Conservation (phyloP, 768 basidiomycete species). For the Rhodosporidiobolus sp. region DNA sequence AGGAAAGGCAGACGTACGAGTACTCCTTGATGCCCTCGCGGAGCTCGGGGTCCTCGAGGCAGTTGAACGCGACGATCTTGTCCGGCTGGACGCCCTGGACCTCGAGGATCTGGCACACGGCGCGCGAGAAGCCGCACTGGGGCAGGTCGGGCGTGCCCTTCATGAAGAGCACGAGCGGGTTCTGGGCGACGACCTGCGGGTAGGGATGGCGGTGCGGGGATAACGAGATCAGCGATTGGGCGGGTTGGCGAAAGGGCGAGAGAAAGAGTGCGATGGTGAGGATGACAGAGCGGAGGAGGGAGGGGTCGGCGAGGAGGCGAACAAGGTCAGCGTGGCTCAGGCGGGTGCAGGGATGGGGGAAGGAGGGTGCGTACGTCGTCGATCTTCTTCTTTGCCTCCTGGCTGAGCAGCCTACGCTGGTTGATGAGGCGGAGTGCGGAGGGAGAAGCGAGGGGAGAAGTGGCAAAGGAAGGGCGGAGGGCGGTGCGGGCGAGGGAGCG, state of each 20-base stretch:
- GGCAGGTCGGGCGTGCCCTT: slow-evolving; percentile 85
- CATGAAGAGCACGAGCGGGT: slow-evolving; percentile 94
- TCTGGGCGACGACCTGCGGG: slow-evolving; percentile 61
- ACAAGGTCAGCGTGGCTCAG: background rate
- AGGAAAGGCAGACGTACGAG: slow-evolving; percentile 77
- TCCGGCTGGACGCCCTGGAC: slow-evolving; percentile 65
- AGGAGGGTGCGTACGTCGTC: slow-evolving; percentile 18
- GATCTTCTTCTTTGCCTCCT: slow-evolving; percentile 27
- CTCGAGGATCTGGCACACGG: slow-evolving; percentile 84
- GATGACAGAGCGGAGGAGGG: no score
- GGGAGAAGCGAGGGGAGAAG: slow-evolving; percentile 9
- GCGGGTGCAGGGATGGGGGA: no score
- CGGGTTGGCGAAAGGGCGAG: background rate
- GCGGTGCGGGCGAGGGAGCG: background rate
- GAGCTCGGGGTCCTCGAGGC: slow-evolving; percentile 78
- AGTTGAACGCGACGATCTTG: slow-evolving; percentile 86
- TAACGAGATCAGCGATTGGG: background rate
- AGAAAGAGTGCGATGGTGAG: background rate
- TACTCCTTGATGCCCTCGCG: slow-evolving; percentile 89
- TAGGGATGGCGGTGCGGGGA: no score
- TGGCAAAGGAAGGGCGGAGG: background rate
- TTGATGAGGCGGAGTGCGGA: slow-evolving; percentile 9
- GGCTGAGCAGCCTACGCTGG: slow-evolving; percentile 20
- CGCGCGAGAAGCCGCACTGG: slow-evolving; percentile 93
- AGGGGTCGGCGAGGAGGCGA: background rate